Evolutionary conservation across 805 yeast genomes (phyloP).

Genomic region (Cyberlindnera bimundalis): DNA sequence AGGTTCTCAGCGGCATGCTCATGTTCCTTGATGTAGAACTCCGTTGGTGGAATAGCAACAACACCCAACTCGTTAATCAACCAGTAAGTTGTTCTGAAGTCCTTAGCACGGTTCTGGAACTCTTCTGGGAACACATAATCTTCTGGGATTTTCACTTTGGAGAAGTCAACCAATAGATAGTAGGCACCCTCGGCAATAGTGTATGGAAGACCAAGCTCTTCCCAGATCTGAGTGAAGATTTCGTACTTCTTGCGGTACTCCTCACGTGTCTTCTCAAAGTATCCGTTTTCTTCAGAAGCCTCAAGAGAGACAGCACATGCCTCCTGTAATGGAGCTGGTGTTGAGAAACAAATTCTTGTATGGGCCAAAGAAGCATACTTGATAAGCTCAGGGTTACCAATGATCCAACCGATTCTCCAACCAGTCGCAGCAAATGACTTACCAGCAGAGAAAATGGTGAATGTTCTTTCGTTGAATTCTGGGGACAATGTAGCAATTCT

Average conservation of each 20-base stretch:
- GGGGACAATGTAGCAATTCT: slow-evolving; percentile 82
- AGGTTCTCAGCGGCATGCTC: slow-evolving; percentile 78
- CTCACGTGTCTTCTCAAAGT: slow-evolving; percentile 66
- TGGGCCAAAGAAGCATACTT: slow-evolving; percentile 85
- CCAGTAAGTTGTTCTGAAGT: slow-evolving; percentile 91
- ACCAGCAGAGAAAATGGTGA: slow-evolving; percentile 96
- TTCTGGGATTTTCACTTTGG: slow-evolving; percentile 74
- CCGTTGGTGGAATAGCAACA: slow-evolving; percentile 97
- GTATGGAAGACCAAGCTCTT: slow-evolving; percentile 84
- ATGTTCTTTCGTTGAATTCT: slow-evolving; percentile 71
- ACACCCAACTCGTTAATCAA: slow-evolving; percentile 88
- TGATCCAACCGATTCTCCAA: slow-evolving; percentile 97
- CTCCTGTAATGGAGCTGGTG: slow-evolving; percentile 90
- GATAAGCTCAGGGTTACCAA: slow-evolving; percentile 80
- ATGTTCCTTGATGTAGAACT: slow-evolving; percentile 71
- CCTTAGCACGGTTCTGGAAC: slow-evolving; percentile 66
- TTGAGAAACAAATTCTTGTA: slow-evolving; percentile 88
- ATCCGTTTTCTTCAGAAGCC: slow-evolving; percentile 56
- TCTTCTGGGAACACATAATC: slow-evolving; percentile 72
- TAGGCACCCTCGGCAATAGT: slow-evolving; percentile 93
- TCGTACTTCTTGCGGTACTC: slow-evolving; percentile 70
- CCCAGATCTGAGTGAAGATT: slow-evolving; percentile 73
- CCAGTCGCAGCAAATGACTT: slow-evolving; percentile 99
- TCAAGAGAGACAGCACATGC: slow-evolving; percentile 80
- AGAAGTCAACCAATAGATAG: slow-evolving; percentile 83